A percentile compares a stretch with the other conserved stretches of the same genome.
Evolutionary conservation across 73 alveolate species (phyloP).

Genomic region (Paramecium tetraurelia): DNA sequence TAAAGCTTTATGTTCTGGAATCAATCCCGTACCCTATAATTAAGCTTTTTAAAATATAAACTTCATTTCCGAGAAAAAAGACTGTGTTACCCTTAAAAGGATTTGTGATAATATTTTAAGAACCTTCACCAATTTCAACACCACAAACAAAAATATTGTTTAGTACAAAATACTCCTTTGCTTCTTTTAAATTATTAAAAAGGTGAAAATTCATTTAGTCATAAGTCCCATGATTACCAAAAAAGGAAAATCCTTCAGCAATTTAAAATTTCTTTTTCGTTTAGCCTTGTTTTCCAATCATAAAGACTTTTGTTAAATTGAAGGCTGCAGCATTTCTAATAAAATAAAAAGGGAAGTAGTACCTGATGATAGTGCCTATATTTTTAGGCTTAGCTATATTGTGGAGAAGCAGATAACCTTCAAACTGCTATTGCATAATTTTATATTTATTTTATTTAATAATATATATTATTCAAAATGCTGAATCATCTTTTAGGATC

Average conservation of each 20-base stretch:
- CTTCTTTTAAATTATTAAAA: neutral
- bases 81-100: constrained; percentile 76
- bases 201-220: neutral
- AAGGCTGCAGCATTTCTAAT: neutral
- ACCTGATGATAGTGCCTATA: neutral
- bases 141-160: constrained; percentile 75
- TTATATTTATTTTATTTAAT: neutral
- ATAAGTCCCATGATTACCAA: constrained; percentile 27
- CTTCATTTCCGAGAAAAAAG: constrained; percentile 75
- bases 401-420: neutral
- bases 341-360: neutral
- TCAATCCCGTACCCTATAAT: constrained; percentile 70
- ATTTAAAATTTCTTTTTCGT: constrained; percentile 34
- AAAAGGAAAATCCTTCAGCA: constrained; percentile 48
- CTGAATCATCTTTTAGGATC: constrained; percentile 47
- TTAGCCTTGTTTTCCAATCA: constrained; percentile 47
- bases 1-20: constrained; percentile 71
- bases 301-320: neutral
- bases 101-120: constrained; percentile 68
- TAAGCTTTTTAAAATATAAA: neutral
- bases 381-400: neutral
- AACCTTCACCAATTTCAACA: constrained; percentile 72
- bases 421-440: neutral
- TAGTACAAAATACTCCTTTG: constrained; percentile 64
- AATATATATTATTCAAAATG: constrained; percentile 58